Evolutionary conservation across 2,329 filamentous ascomycete species (phyloP).

Genomic region (Neofusicoccum kwambonambiense): DNA sequence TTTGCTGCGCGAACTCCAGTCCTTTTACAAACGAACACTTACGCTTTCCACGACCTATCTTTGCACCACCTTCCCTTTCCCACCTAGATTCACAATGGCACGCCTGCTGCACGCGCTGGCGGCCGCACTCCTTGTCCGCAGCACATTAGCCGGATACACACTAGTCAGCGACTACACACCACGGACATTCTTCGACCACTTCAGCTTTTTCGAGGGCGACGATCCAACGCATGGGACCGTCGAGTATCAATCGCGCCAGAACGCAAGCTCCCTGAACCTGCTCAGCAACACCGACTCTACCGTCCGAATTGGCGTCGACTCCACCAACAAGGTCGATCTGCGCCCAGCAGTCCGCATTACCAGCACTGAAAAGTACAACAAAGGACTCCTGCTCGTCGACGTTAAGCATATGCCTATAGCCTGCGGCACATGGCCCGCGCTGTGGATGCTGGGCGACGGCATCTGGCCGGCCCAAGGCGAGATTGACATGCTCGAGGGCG

Average conservation of each 20-base stretch:
- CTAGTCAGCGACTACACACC: conserved; percentile 40
- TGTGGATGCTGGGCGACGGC: conserved; percentile 31
- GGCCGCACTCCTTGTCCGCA: neutral
- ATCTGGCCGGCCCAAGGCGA: conserved; percentile 34
- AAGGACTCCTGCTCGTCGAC: conserved; percentile 33
- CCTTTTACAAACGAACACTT: neutral
- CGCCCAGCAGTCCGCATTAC: conserved; percentile 32
- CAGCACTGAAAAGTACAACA: conserved; percentile 31
- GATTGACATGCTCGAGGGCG: conserved; percentile 38
- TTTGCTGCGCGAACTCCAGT: neutral
- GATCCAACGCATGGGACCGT: conserved; percentile 48
- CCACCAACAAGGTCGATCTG: conserved; percentile 23
- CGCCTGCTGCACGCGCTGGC: neutral
- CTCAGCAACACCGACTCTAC: conserved; percentile 28
- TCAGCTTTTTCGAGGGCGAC: conserved; percentile 40
- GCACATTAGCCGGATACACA: conserved; percentile 27
- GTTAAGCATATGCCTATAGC: conserved; percentile 33
- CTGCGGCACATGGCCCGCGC: conserved; percentile 36
- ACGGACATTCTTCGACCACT: conserved; percentile 45
- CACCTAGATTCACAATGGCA: neutral
- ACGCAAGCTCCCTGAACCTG: neutral
- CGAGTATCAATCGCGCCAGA: conserved; percentile 34
- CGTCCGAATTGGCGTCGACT: conserved; percentile 45
- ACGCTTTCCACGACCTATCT: neutral
- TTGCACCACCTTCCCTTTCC: neutral